Evolutionary conservation across 1,139 yeast species (phyloP), one percentile per base, ranked within the genome.

Genomic region (Debaryomycetaceae sp.): DNA sequence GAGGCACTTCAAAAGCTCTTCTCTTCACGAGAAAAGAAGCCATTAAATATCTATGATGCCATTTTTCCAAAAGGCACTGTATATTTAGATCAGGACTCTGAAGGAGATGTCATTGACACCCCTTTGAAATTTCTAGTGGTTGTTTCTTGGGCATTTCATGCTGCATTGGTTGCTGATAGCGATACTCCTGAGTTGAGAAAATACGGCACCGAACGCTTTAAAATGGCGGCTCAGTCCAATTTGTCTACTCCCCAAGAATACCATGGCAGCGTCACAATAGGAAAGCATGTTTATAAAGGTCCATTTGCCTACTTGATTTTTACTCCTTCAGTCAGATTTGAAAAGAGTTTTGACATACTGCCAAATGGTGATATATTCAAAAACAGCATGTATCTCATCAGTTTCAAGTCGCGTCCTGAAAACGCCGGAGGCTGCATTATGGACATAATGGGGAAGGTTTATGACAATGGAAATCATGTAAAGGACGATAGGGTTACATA

Each of bases 141-240:
- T 2, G 70, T 82, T 0, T 87, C 96, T 0, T 84, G 96, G 89
- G 95, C 84, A 1, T 79, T 88, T 51, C 97, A 90, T 63, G 91
- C 97, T 1, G 78, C 91, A 4, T 63, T 90, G 44, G 93, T 90
- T 1, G 93, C 93, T 23, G 88, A 79, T 58, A 82, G 87, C 45
- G 95, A 88, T 53, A 74, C 83, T 1, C 82, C 84, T 0, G 86
- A 84, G 54, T 65, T 84, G 58, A 69, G 90, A 36, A 70, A 73
- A 43, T 70, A 75, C 49, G 97, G 96, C 0, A 55, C 74, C 6
- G 80, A 79, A 37, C 67, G 96, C 46, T 90, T 90, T 62, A 70
- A 75, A 48, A 65, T 80, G 43, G 96, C 96, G 0, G 95, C 93
- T 0, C 58, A 59, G 35, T 62, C 70, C 13, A 78, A 87, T 36